phyloP scores from a whole-genome alignment of 148 eudicot genomes.

The Vaccinium myrtillus region DNA sequence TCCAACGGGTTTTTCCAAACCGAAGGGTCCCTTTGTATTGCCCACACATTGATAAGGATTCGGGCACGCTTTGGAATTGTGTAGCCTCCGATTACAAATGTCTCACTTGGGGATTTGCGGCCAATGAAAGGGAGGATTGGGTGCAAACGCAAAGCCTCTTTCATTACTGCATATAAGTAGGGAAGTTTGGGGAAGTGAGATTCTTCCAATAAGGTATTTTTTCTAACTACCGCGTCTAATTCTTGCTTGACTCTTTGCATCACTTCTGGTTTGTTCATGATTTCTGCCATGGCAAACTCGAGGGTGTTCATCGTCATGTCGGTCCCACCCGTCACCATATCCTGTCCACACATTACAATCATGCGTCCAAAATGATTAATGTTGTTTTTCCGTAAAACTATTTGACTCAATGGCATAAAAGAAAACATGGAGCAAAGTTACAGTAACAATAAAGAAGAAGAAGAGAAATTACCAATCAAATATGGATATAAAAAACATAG shows the following conservation, averaged over 20 bases:
- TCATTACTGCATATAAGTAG: conserved; percentile 50
- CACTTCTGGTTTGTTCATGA: conserved; percentile 47
- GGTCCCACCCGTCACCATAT: conserved; percentile 63
- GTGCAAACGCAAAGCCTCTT: conserved; percentile 50
- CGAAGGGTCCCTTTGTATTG: conserved; percentile 58
- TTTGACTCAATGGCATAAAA: too few species aligned
- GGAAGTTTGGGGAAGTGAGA: conserved; percentile 47
- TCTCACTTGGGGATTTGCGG: conserved; percentile 42
- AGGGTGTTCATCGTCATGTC: conserved; percentile 55
- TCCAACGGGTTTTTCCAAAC: conserved; percentile 54
- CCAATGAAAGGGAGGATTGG: conserved; percentile 42
- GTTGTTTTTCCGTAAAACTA: neutral
- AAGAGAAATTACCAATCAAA: too few species aligned
- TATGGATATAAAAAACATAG: too few species aligned
- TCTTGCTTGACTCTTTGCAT: conserved; percentile 49
- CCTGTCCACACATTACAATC: conserved; percentile 28
- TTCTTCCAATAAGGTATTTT: conserved; percentile 48
- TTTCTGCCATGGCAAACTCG: conserved; percentile 60
- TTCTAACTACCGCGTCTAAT: conserved; percentile 46
- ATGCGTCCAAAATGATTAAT: neutral
- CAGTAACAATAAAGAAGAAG: too few species aligned
- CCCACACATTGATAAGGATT: conserved; percentile 52
- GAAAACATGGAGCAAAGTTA: too few species aligned
- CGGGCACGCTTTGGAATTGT: conserved; percentile 43
- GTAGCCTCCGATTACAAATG: conserved; percentile 45